Base-by-base conservation (phyloP, 441 rosid species). In the Syzygium malaccense region DNA sequence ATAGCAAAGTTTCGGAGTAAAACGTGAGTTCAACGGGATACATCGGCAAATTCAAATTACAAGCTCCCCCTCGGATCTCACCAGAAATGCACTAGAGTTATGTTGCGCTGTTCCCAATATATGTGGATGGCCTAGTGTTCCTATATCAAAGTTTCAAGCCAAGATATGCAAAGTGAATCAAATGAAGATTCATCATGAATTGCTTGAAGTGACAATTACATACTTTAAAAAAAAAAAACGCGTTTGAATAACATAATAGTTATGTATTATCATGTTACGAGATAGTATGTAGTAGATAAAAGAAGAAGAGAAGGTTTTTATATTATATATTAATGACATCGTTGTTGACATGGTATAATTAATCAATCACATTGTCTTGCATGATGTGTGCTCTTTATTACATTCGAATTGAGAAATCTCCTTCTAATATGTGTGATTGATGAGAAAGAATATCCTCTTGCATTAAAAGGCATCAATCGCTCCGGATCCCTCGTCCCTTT, bases 251-350 rank as follows among this genome's bases (percentile, higher is more conserved):
- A 64, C 32, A 60, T 26, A 13, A 60, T 60, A 28, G 28, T 11
- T 58, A 58, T 58, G 64, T 58, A 15, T 60, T 28, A 17, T 13
- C 32, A 28, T 60, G 32, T 28, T 32, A 28, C 17, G 14, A 60
- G 30, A 60, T 28, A 28, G 18, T 6, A 2, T 28, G 32, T 28
- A 14, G 30, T 60, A 14, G 18, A 32, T 28, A 60, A 28, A 28
- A 60, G 5, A 71, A 71, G 28, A 20, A 23, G 49, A 71, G 1
- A 20, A 0, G 0, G 0, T 5, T 37, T 71, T 37, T 33, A 10
- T 54, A 14, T 54, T 54, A 54, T 54, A 54, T 57, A 25, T 20
- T 23, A 56, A 20, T 20, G 13, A 5, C 13, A 23, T 23, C 26
- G 7, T 56, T 56, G 4, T 20, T 8, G 0, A 9, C 7, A 8